These are phyloP conservation scores for Tuctoria greenei DNA, from an alignment of 176 grass and related monocot genomes.

Conservation along the genomic window DNA sequence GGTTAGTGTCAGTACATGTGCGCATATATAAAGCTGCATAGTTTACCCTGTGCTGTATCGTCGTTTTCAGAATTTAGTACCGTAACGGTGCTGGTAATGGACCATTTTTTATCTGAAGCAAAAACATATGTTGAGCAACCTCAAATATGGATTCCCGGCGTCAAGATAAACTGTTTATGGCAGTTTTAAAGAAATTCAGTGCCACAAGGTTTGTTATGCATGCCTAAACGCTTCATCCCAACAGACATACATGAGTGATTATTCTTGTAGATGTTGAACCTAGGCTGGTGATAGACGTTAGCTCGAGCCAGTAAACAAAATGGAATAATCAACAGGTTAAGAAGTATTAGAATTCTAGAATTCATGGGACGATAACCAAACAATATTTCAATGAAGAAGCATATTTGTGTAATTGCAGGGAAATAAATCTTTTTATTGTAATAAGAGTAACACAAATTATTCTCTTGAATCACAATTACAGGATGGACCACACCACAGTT, in stretches of 20 bases:
- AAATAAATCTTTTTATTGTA: neutral
- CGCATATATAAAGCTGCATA: neutral
- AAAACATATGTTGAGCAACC: neutral
- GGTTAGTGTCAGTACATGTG: neutral
- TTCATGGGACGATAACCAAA: neutral
- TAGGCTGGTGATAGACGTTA: neutral
- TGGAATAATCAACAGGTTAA: neutral
- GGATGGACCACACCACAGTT: neutral
- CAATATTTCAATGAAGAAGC: neutral
- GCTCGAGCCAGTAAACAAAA: neutral
- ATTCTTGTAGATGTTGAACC: neutral
- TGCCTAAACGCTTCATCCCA: neutral
- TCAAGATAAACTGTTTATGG: neutral
- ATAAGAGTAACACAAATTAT: conserved; percentile 1
- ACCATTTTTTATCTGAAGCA: neutral
- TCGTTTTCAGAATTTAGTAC: neutral
- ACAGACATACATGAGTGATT: neutral
- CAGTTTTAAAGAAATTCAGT: neutral
- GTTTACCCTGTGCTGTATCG: neutral
- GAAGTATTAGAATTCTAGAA: neutral
- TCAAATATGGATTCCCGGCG: neutral
- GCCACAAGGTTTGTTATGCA: neutral
- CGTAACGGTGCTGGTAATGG: neutral
- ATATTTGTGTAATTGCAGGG: neutral
- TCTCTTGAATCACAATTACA: conserved; percentile 29